Evolutionary conservation across 2,329 filamentous ascomycete species (phyloP), one percentile per base, ranked within the genome.

Genomic region (Fusarium palustre): DNA sequence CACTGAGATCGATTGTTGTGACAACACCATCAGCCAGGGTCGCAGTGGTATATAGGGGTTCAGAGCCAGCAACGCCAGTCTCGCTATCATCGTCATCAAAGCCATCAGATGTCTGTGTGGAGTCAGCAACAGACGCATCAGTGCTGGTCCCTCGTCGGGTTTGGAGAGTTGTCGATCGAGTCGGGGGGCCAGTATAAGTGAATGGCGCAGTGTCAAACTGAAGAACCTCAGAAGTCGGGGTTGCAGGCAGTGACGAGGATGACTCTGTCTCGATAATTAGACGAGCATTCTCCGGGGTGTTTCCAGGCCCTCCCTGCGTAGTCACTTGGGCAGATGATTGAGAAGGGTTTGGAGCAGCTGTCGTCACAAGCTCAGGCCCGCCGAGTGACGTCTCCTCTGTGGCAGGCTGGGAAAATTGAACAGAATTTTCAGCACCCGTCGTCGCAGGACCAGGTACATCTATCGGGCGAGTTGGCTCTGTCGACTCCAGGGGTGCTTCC

Each of bases 1-100:
- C 58, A 38, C 61, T 70, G 10, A 71, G 49, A 24, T 59, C 48
- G n/a, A 71, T 70, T 9, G 73, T 71, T 7, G 73, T 74, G 12
- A 70, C 24, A 5, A 48, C 47, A 22, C 70, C 70, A n/a, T 68
- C 66, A 22, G 63, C 50, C 20, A 73, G 45, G 18, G 71, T 75
- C n/a, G 54, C 54, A 12, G 74, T 72, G 22, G 70, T 69, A 38
- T 67, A 54, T 36, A 62, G 58, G 7, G 62, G 65, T 28, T 55
- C 61, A 30, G 48, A 56, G 33, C 69, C 68, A 31, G 61, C 55
- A 48, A 60, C 61, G 41, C 60, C 49, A 15, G 65, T 71, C 39
- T 71, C 68, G 24, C 55, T 43, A 18, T 71, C 57, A 30, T 62
- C 49, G 2, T 46, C 45, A 28, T 52, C 48, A 41, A 57, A 48